Percentiles rank a stretch among this genome's conserved stretches.
These are phyloP conservation scores for Monosporascus ibericus DNA, from an alignment of 2,329 filamentous ascomycete species.

Conservation along the genomic window DNA sequence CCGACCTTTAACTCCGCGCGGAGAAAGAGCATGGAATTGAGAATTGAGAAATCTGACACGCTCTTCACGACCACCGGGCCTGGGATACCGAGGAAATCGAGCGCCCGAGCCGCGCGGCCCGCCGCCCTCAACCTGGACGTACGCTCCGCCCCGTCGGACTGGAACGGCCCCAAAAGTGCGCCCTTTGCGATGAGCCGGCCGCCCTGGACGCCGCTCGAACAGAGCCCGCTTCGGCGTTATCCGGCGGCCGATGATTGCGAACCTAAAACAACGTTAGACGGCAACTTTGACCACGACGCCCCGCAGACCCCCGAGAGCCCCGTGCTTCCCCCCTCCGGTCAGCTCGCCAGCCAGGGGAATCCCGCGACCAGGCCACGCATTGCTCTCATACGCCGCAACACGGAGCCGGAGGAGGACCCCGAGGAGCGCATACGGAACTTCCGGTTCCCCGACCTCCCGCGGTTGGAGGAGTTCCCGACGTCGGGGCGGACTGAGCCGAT, in stretches of 20 bases:
- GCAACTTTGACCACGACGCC: background rate
- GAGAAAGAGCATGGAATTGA: conserved; percentile 43
- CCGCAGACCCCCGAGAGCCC: conserved; percentile 16
- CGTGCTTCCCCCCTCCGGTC: conserved; percentile 20
- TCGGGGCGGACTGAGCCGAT: background rate
- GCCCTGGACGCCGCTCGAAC: background rate
- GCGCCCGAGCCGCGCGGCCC: conserved; percentile 3
- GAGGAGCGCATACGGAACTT: background rate
- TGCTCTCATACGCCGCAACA: background rate
- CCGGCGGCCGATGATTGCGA: background rate
- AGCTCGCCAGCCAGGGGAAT: conserved; percentile 15
- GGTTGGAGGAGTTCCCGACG: background rate
- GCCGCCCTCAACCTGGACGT: background rate
- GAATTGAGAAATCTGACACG: conserved; percentile 30
- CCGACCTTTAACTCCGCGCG: conserved; percentile 36
- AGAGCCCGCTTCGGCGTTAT: background rate
- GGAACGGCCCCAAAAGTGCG: background rate
- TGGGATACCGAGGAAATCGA: conserved; percentile 17
- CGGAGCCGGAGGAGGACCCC: background rate
- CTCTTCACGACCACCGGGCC: background rate
- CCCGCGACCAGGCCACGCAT: background rate
- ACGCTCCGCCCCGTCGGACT: background rate
- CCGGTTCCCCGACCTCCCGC: background rate
- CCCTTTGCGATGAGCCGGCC: background rate
- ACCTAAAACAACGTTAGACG: too few relatives aligned